Percentiles rank a stretch among this genome's conserved stretches.
Conservation (phyloP, 495 filamentous ascomycete species). For the Glarea lozoyensis region DNA sequence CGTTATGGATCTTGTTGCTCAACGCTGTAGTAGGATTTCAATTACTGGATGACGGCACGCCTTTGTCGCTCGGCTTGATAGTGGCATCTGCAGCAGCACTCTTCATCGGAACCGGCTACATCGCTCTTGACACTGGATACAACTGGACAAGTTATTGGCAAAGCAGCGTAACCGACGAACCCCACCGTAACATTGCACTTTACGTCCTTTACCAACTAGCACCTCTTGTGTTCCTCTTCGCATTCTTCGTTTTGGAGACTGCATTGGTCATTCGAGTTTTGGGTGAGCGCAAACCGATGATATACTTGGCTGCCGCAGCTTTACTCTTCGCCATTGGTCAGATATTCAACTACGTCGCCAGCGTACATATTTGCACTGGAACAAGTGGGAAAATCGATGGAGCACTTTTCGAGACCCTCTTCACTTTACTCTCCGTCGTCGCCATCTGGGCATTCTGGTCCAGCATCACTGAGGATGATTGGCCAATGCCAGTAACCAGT, state of each 20-base stretch:
- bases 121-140: slow-evolving; percentile 88
- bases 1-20: slow-evolving; percentile 83
- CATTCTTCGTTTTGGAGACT: slow-evolving; percentile 75
- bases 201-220: slow-evolving; percentile 91
- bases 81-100: slow-evolving; percentile 56
- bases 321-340: slow-evolving; percentile 86
- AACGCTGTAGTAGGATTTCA: slow-evolving; percentile 93
- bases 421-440: slow-evolving; percentile 75
- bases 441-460: slow-evolving; percentile 94
- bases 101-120: slow-evolving; percentile 90
- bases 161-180: slow-evolving; percentile 38
- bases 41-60: slow-evolving; percentile 86
- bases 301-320: slow-evolving; percentile 65
- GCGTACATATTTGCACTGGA: slow-evolving; percentile 77
- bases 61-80: slow-evolving; percentile 70
- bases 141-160: slow-evolving; percentile 74
- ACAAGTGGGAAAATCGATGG: slow-evolving; percentile 83
- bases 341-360: slow-evolving; percentile 92
- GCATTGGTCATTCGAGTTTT: slow-evolving; percentile 76
- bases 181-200: slow-evolving; percentile 74
- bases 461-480: slow-evolving; percentile 98
- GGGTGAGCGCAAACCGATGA: slow-evolving; percentile 79
- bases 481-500: slow-evolving; percentile 60
- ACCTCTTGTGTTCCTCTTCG: slow-evolving; percentile 77
- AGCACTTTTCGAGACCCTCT: slow-evolving; percentile 85